These are phyloP conservation scores for Aphanomyces astaci DNA, from an alignment of 352 stramenopile species.

Conservation along the genomic window DNA sequence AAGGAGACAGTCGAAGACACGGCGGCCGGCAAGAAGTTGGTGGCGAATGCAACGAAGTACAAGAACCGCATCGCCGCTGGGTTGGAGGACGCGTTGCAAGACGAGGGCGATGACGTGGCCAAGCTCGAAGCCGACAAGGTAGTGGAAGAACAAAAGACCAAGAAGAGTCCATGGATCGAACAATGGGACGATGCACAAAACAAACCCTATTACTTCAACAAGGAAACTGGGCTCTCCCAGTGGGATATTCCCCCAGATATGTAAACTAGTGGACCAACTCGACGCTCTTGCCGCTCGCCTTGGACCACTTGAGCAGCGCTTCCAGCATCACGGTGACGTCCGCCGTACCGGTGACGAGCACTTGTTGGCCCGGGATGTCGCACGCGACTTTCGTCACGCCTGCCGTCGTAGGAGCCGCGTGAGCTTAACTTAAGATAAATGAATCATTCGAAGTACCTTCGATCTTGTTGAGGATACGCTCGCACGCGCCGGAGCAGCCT, in stretches of 20 bases:
- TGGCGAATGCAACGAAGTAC: constrained; percentile 67
- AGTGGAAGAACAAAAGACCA: constrained; percentile 25
- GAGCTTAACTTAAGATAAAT: not conserved
- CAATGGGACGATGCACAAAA: constrained; percentile 65
- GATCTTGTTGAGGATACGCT: constrained; percentile 86
- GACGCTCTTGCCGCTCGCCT: constrained; percentile 81
- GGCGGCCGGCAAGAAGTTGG: constrained; percentile 38
- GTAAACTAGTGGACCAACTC: constrained; percentile 52
- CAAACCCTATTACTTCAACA: constrained; percentile 86
- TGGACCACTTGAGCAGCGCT: constrained; percentile 83
- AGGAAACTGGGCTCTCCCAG: constrained; percentile 65
- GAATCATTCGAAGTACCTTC: too few relatives aligned
- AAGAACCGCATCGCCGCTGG: constrained; percentile 55
- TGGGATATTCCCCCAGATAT: constrained; percentile 75
- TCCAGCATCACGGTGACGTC: constrained; percentile 74
- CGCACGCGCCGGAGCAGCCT: constrained; percentile 82
- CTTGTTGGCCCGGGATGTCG: constrained; percentile 82
- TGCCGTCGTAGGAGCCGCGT: constrained; percentile 18
- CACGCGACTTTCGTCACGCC: constrained; percentile 78
- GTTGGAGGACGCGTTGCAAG: constrained; percentile 56
- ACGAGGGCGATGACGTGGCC: constrained; percentile 50
- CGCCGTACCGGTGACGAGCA: constrained; percentile 70
- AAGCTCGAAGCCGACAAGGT: constrained; percentile 38
- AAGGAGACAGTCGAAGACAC: constrained; percentile 60
- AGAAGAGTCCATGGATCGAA: constrained; percentile 50